These are phyloP conservation scores for Kuraishia capsulata DNA, from an alignment of 805 yeast species.

Conservation along the genomic window DNA sequence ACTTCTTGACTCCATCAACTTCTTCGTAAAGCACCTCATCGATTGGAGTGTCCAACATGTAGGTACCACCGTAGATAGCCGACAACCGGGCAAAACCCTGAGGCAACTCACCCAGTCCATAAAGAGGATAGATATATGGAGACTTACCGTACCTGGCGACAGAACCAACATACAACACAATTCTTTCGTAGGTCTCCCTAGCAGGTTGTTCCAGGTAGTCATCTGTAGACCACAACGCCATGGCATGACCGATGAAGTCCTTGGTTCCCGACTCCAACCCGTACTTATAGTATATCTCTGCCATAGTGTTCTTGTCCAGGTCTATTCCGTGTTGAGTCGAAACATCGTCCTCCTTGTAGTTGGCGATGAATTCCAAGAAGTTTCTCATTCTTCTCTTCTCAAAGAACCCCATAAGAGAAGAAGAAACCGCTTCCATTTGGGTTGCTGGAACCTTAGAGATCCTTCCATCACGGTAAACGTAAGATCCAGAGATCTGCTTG, in stretches of 20 bases:
- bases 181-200: constrained; percentile 82
- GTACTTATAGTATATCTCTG: constrained; percentile 78
- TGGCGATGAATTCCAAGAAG: constrained; percentile 81
- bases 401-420: constrained; percentile 91
- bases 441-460: constrained; percentile 94
- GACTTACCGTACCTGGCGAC: constrained; percentile 94
- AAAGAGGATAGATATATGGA: constrained; percentile 91
- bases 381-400: constrained; percentile 93
- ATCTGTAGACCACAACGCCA: constrained; percentile 95
- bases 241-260: constrained; percentile 96
- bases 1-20: constrained; percentile 40
- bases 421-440: constrained; percentile 82
- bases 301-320: constrained; percentile 83
- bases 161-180: constrained; percentile 76
- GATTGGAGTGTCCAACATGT: constrained; percentile 94
- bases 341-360: constrained; percentile 67
- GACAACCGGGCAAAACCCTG: constrained; percentile 96
- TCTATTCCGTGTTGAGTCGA: constrained; percentile 82
- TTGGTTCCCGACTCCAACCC: constrained; percentile 90
- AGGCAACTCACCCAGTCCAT: constrained; percentile 97
- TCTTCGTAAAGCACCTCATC: constrained; percentile 77
- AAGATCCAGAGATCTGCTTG: constrained; percentile 93
- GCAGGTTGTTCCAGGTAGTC: constrained; percentile 85
- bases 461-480: constrained; percentile 81
- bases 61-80: constrained; percentile 97